These are phyloP conservation scores for Salix arbutifolia DNA, from an alignment of 345 rosid genomes.

Conservation along the genomic window DNA sequence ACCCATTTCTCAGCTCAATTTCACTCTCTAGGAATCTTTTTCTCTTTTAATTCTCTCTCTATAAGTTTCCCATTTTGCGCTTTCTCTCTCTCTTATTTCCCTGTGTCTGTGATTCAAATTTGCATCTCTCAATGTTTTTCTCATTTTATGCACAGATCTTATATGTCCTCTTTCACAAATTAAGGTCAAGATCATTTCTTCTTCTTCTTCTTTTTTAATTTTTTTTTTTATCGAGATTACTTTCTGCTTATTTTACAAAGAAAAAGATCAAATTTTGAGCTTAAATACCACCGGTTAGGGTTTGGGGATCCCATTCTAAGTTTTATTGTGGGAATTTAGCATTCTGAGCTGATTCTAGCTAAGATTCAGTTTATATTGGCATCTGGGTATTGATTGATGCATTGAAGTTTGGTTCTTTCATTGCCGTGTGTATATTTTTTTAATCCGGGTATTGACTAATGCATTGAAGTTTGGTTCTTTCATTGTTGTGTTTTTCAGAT, in stretches of 20 bases:
- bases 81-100: neutral
- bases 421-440: neutral
- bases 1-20: conserved; percentile 15
- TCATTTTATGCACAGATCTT: conserved; percentile 41
- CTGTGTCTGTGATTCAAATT: neutral
- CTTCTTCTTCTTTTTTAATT: neutral
- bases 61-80: conserved; percentile 4
- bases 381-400: neutral
- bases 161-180: conserved; percentile 24
- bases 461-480: neutral
- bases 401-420: neutral
- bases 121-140: conserved; percentile 31
- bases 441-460: neutral
- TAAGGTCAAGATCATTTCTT: conserved; percentile 22
- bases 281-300: conserved; percentile 4
- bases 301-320: conserved; percentile 1
- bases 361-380: neutral
- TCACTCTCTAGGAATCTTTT: neutral
- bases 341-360: neutral
- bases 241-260: neutral
- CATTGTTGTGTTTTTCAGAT: conserved; percentile 27
- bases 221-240: neutral
- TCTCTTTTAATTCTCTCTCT: neutral
- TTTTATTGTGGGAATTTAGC: neutral
- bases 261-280: neutral